Conservation (phyloP, 192 early-diverging fungal genomes). For the Chytriomyces confervae region DNA sequence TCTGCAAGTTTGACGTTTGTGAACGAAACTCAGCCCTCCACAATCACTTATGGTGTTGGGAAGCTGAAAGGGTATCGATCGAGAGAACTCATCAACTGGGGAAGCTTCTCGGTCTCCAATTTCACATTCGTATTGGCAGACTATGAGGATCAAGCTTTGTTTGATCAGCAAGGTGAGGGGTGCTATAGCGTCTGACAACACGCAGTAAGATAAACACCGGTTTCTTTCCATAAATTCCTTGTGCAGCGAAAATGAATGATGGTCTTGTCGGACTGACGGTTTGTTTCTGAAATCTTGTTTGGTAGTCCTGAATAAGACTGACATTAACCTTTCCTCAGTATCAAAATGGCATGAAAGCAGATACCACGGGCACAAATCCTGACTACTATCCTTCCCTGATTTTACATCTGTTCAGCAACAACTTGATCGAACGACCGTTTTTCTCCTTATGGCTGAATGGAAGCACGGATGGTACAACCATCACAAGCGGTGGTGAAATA, state of each 20-base stretch:
- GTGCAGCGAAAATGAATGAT: no score
- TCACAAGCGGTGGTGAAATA: not conserved
- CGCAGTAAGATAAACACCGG: no score
- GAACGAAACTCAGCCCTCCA: not conserved
- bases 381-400: not conserved
- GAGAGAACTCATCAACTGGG: not conserved
- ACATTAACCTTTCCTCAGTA: not conserved
- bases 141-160: not conserved
- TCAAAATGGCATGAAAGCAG: not conserved
- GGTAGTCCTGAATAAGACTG: not conserved
- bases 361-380: not conserved
- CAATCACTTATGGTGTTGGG: not conserved
- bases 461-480: not conserved
- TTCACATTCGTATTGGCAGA: not conserved
- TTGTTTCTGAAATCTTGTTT: not conserved
- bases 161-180: not conserved
- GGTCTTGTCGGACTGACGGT: no score
- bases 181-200: not conserved
- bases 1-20: not conserved
- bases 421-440: not conserved
- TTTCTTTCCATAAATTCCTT: no score
- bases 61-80: not conserved
- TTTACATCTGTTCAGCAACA: not conserved
- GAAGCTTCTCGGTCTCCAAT: not conserved
- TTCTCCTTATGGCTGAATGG: constrained; percentile 4